phyloP scores from a whole-genome alignment of 2,329 filamentous ascomycete species.

The Boeremia lycopersici region DNA sequence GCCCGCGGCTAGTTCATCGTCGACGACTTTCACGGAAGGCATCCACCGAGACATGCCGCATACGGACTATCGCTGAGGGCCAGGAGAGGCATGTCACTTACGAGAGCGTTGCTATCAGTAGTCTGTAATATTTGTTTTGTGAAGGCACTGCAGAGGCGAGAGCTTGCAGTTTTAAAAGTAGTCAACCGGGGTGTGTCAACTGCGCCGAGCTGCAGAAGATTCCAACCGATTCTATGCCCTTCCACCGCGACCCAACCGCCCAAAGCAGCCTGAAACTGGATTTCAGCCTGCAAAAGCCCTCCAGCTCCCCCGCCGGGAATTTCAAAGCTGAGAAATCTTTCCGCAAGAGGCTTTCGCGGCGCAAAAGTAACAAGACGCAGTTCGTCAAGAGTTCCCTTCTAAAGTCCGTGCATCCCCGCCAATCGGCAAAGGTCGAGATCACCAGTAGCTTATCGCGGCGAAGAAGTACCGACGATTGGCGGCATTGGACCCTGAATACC shows the following conservation, averaged over 20 bases:
- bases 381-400: conserved; percentile 4
- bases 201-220: conserved; percentile 46
- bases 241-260: conserved; percentile 40
- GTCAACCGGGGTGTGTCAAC: conserved; percentile 39
- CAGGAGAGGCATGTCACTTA: conserved; percentile 7
- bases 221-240: conserved; percentile 43
- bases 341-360: not conserved
- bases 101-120: conserved; percentile 8
- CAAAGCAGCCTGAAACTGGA: conserved; percentile 23
- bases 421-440: conserved; percentile 20
- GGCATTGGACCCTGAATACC: conserved; percentile 16
- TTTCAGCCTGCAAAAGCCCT: conserved; percentile 19
- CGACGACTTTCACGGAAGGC: conserved; percentile 12
- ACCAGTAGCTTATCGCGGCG: conserved; percentile 24
- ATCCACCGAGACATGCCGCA: conserved; percentile 28
- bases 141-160: conserved; percentile 20
- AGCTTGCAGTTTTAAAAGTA: conserved; percentile 42
- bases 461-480: conserved; percentile 14
- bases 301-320: not conserved
- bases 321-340: not conserved
- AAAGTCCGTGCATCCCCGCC: conserved; percentile 8
- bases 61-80: conserved; percentile 2
- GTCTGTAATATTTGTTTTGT: conserved; percentile 12
- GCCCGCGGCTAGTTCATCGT: conserved; percentile 16
- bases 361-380: not conserved